phyloP scores from a whole-genome alignment of 768 basidiomycete species.

The Boletus vermiculosoides region DNA sequence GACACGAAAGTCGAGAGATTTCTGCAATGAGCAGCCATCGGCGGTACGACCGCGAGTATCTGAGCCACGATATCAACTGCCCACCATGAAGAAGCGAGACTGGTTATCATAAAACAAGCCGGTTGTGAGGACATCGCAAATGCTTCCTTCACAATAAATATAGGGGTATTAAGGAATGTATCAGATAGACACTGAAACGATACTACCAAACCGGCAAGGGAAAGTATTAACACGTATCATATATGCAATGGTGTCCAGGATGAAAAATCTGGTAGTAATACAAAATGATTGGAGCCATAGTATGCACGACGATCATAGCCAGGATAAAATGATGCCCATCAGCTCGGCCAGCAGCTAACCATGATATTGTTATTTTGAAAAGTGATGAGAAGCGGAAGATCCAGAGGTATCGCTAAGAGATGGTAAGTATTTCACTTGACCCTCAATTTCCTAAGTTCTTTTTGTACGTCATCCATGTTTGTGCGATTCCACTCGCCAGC shows the following conservation, averaged over 20 bases:
- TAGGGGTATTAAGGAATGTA: not conserved
- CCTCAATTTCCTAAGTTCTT: constrained; percentile 33
- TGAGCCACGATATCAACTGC: not conserved
- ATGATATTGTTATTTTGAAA: not conserved
- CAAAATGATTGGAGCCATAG: constrained; percentile 9
- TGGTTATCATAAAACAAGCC: too few relatives aligned
- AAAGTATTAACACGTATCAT: not conserved
- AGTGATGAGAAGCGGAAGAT: not conserved
- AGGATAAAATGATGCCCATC: not conserved
- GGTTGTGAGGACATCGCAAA: not conserved
- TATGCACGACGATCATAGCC: not conserved
- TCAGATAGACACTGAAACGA: constrained; percentile 1
- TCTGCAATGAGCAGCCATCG: too few relatives aligned
- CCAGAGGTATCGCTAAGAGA: not conserved
- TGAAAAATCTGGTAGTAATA: constrained; percentile 5
- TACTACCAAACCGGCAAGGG: not conserved
- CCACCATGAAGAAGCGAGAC: not conserved
- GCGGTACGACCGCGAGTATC: too few relatives aligned
- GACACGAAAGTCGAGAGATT: not conserved
- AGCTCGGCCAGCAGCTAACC: constrained; percentile 20
- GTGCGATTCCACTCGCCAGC: constrained; percentile 42
- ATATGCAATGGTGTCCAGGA: not conserved
- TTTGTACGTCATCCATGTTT: constrained; percentile 40
- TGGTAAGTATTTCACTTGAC: constrained; percentile 5
- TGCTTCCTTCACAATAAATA: not conserved